Conservation (phyloP, 306 rosid species). For the Hippophae tibetana region DNA sequence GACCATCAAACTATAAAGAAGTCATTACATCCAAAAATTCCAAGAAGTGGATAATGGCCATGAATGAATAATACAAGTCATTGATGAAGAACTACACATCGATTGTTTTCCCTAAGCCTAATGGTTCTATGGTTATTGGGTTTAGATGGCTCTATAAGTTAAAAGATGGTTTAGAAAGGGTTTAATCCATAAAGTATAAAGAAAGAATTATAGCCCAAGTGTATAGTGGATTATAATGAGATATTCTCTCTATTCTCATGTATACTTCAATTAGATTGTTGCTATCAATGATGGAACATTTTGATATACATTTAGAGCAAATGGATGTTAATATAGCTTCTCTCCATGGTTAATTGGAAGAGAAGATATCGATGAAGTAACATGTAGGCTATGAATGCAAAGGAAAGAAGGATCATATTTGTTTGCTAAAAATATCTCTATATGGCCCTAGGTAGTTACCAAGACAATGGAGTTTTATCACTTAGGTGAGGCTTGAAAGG, state of each 20-base stretch:
- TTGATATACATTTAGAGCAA: not conserved
- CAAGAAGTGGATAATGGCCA: too few species aligned
- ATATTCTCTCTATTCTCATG: not conserved
- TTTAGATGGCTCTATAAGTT: too few species aligned
- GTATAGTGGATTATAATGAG: not conserved
- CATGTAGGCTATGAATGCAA: not conserved
- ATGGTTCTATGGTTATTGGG: too few species aligned
- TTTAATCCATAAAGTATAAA: too few species aligned
- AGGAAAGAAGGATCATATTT: not conserved
- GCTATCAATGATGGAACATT: not conserved
- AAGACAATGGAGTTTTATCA: too few species aligned
- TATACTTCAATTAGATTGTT: not conserved
- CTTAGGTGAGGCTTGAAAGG: too few species aligned
- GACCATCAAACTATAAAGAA: too few species aligned
- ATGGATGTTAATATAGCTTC: not conserved
- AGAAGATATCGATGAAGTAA: not conserved
- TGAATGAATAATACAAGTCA: too few species aligned
- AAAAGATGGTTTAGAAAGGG: too few species aligned
- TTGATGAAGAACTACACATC: too few species aligned
- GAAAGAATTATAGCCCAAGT: not conserved
- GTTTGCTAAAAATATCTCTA: not conserved
- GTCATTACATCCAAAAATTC: too few species aligned
- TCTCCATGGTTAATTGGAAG: not conserved
- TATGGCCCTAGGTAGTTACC: not conserved
- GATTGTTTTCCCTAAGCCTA: too few species aligned